Evolutionary conservation across 495 filamentous ascomycete species (phyloP), one percentile per base, ranked within the genome.

Genomic region (Penicillium ochrochloron): DNA sequence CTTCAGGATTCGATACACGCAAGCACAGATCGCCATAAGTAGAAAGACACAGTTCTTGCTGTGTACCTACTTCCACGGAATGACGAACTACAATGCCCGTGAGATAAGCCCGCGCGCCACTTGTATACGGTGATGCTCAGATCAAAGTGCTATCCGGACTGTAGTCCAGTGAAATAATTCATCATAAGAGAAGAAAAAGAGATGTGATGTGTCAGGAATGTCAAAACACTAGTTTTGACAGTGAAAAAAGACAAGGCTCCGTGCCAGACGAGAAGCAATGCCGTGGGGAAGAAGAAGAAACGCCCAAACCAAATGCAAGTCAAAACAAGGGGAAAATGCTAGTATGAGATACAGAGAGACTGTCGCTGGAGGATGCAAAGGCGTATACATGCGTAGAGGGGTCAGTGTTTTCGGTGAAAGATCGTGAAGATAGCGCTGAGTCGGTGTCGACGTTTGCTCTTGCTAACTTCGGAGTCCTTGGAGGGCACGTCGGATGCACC

Each of bases 351-450:
- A 64, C 54, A 67, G 23, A 58, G 25, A 54, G 21, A 29, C 14
- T 57, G 56, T 65, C 63, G 63, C 63, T 62, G 51, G 21, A 65
- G 58, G 37, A 71, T 69, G 61, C 62, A 57, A 44, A 10, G 65
- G 57, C 44, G 59, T 68, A 69, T 64, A 59, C 33, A 60, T 64
- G 60, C 60, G 34, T 10, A 35, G 27, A 46, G 57, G 57, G 60
- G n/a, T 42, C 58, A 62, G 50, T 63, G 54, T 54, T 70, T 73
- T 53, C 71, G 69, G 57, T 70, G 66, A 21, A 73, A 73, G 15
- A 71, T 62, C 23, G 62, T 63, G 57, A 73, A 71, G 27, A 73
- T 21, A 14, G 69, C 62, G 44, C 71, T 72, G 55, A 73, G 59
- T 44, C 71, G 69, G 54, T 71, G 69, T 29, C 66, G 64, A 7